Evolutionary conservation across 768 basidiomycete genomes (phyloP), one percentile per base, ranked within the genome.

Genomic region (Xerocomellus chrysenteron): DNA sequence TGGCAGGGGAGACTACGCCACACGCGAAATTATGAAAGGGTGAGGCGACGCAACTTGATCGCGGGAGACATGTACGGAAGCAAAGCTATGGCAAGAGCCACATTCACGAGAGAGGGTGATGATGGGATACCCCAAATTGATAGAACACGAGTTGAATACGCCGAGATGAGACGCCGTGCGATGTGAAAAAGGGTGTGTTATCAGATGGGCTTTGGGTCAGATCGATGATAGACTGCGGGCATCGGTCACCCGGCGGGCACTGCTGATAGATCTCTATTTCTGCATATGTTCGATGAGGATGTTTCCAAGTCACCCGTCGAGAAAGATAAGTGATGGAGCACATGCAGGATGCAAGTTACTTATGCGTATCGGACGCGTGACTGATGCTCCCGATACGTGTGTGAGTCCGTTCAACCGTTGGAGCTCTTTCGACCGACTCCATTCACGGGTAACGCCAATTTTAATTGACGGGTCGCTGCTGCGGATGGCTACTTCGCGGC

Each of bases 281-380:
- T 28, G 47, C 13, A 9, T 12, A n/a, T 21, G 46, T 12, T 33
- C 46, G 3, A 45, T 11, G 16, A 17, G 32, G 10, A 33, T 33
- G 10, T 33, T 17, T 14, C 14, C 14, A 36, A 16, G 10, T 37
- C 36, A 37, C 2, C 37, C 17, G 37, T 17, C 3, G 5, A 16
- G 37, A 13, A 17, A 13, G 33, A 32, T 32, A 16, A 8, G 16
- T 37, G 16, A 39, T 41, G 49, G 49, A 50, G 49, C 37, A n/a
- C 5, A 33, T 33, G 32, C 16, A 48, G 50, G 55, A 44, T 26
- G 42, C 50, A 47, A 35, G 55, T 46, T 52, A 52, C 46, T 52
- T 47, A 41, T 56, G 49, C 21, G 16, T 46, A 30, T 30, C 35
- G 52, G 33, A 21, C 21, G 21, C 21, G 21, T 21, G 21, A 21